Conservation (phyloP, 805 yeast species). For the Pichia eremophila region DNA sequence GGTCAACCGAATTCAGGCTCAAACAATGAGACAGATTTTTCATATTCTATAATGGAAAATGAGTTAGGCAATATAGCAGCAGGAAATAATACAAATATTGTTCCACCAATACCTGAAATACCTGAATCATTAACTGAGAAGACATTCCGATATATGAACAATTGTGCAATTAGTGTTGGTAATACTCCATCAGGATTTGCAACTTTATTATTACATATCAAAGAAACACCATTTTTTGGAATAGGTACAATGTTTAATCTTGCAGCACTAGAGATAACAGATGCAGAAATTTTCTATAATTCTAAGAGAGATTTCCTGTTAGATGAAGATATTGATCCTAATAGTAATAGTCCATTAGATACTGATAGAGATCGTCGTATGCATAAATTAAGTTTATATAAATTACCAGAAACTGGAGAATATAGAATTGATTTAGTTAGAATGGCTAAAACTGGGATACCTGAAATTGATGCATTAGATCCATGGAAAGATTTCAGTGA, state of each 20-base stretch:
- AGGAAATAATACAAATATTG: neutral
- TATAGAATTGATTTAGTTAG: conserved; percentile 11
- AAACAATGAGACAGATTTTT: no score
- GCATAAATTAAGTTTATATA: conserved; percentile 9
- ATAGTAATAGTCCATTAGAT: conserved; percentile 1
- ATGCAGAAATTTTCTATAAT: conserved; percentile 11
- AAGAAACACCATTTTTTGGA: conserved; percentile 12
- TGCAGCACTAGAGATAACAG: conserved; percentile 6
- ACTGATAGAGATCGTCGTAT: conserved; percentile 7
- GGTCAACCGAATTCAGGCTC: no score
- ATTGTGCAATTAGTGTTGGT: conserved; percentile 9
- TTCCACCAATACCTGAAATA: neutral
- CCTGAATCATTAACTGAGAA: conserved; percentile 2
- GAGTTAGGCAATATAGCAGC: neutral
- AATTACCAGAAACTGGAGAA: conserved; percentile 3
- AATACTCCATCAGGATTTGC: conserved; percentile 11
- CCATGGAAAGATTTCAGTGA: conserved; percentile 15
- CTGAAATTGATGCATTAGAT: conserved; percentile 11
- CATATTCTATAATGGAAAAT: no score
- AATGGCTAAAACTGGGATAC: conserved; percentile 6
- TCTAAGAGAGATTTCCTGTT: conserved; percentile 10
- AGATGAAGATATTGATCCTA: conserved; percentile 7
- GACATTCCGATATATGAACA: conserved; percentile 7
- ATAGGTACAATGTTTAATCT: conserved; percentile 7
- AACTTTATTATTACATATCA: conserved; percentile 8